Evolutionary conservation across 202 grass and related monocot species (phyloP), one percentile per base, ranked within the genome.

Genomic region (Zizania palustris): DNA sequence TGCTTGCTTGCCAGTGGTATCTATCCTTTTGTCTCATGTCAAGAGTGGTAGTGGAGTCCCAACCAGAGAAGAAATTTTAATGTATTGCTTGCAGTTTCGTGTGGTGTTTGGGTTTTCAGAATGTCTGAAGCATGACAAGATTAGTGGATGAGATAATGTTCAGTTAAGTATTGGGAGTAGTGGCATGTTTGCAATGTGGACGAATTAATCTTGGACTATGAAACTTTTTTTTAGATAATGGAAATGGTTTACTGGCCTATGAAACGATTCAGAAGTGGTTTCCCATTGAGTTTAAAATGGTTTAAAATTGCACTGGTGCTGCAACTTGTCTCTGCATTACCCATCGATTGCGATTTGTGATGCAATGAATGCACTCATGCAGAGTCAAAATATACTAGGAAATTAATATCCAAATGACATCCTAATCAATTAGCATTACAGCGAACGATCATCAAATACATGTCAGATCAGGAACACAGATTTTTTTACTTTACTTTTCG

Each of bases 31-130:
- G 66, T 73, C 74, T 73, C 21, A 20, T 53, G 67, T 83, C 20
- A 60, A 78, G 64, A 78, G 73, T 66, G 73, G 60, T 54, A 73
- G 79, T 82, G 74, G 79, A 65, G 67, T 67, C 67, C 73, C 79
- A 82, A 82, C 79, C 73, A 77, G 37, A 38, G 0, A 85, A 40
- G 0, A 64, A 78, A 54, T 44, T 13, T 28, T 66, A 77, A 67
- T 67, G 60, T 77, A 66, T 63, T 35, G 46, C 39, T 54, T 20
- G 36, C 9, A 65, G 43, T 82, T 72, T 77, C 73, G 59, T 82
- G 66, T 41, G 9, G n/a, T 14, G 64, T 11, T 75, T 75, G 37
- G 63, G 74, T 55, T 2, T 46, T 59, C 21, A 3, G 2, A 28
- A 28, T 28, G 28, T 28, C 28, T 28, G 28, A 28, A 28, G 28